Base-by-base conservation (phyloP, 106 monocot genomes). In the Dendrobium catenatum region DNA sequence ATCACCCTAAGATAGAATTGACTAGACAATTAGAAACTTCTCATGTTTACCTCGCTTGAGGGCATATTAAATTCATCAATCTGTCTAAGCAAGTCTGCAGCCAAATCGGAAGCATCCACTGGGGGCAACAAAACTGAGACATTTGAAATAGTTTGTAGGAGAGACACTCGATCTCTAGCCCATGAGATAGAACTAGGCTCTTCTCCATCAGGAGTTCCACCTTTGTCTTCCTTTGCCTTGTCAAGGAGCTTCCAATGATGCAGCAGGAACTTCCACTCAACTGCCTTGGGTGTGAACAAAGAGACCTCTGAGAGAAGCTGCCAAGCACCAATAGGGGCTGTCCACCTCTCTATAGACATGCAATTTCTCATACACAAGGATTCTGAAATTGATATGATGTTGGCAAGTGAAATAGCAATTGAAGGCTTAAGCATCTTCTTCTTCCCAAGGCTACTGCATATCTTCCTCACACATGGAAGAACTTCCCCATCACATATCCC, bases 161-260 rank as follows among this genome's bases (percentile, higher is more conserved):
- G 85, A 44, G 82, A 88, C 80, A 99, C 98, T 79, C 98, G 90
- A 78, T 99, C 91, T 41, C 79, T 84, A 47, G 91, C 93, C 98
- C 98, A 99, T 29, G 86, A 77, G 79, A 86, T 73, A 78, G 89
- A 87, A 26, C 83, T 86, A 70, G 64, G 48, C 47, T 91, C 91
- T 24, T 61, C 77, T 44, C 77, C 55, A 77, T 87, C 84, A 74
- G 27, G 22, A 9, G 19, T 31, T 81, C 78, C 79, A 43, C 76
- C 54, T 77, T 68, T 80, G 13, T 87, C 87, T 79, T 72, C 80
- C 3, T 66, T 81, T 41, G 55, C 82, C 81, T 93, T 82, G 83
- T 92, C 95, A 83, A 99, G 88, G 41, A 99, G 91, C 82, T 89
- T 80, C 98, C 98, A 99, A 68, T 99, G 93, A 72, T 99, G 98